A percentile compares a stretch with the other conserved stretches of the same genome.
Conservation (phyloP, 768 basidiomycete species). For the Neoboletus brunneissimus region DNA sequence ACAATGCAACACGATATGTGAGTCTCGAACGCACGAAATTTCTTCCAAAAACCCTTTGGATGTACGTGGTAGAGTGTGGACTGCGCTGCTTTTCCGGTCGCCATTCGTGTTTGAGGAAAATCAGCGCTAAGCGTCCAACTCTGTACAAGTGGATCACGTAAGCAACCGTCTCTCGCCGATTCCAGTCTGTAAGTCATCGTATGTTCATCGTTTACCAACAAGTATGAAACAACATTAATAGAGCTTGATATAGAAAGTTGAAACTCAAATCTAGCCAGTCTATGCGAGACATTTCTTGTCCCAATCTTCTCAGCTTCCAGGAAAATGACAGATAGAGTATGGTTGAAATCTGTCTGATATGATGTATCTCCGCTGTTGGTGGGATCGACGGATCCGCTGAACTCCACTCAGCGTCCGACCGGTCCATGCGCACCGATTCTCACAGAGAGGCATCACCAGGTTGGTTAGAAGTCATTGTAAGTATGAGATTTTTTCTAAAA, state of each 20-base stretch:
- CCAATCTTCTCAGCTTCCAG: background rate
- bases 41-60: conserved; percentile 95
- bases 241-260: background rate
- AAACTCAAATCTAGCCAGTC: background rate
- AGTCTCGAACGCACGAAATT: conserved; percentile 65
- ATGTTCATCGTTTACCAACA: too few species aligned
- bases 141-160: conserved; percentile 11
- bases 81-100: conserved; percentile 78
- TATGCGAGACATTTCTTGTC: background rate
- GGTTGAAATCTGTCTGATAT: background rate
- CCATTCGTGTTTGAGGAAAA: conserved; percentile 44
- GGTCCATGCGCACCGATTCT: background rate
- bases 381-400: background rate
- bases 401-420: background rate
- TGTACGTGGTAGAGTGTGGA: conserved; percentile 87
- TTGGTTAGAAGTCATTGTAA: background rate
- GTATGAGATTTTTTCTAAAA: background rate
- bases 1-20: background rate
- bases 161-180: conserved; percentile 3
- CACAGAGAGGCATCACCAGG: background rate
- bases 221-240: background rate
- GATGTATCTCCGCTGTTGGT: conserved; percentile 1
- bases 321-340: background rate
- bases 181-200: background rate
- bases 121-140: background rate